Evolutionary conservation across 805 yeast genomes (phyloP).

Genomic region (Schizosaccharomyces osmophilus): DNA sequence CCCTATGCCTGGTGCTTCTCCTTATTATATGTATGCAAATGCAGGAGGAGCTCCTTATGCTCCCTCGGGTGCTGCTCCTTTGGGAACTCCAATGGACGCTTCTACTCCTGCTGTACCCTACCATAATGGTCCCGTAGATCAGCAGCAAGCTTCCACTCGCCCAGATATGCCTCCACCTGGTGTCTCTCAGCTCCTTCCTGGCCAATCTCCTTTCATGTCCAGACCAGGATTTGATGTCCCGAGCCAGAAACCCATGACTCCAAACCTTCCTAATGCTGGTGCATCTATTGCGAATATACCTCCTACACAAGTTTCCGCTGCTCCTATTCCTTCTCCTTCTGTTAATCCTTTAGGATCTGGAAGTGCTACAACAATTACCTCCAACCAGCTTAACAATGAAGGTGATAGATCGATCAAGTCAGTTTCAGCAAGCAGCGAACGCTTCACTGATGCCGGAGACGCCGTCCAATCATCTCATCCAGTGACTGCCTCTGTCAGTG

Average conservation of each 20-base stretch:
- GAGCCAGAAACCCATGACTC: not conserved
- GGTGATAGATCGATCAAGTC: too few relatives aligned
- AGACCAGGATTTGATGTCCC: not conserved
- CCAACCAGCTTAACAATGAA: not conserved
- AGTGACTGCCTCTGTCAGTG: slow-evolving; percentile 16
- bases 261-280: not conserved
- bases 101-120: slow-evolving; percentile 2
- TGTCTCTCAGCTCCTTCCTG: not conserved
- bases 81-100: not conserved
- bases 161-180: not conserved
- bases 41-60: slow-evolving; percentile 4
- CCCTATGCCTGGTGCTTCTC: not conserved
- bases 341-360: not conserved
- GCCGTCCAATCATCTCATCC: slow-evolving; percentile 4
- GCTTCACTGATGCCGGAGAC: not conserved
- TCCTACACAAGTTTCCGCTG: not conserved
- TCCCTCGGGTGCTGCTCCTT: slow-evolving; percentile 8
- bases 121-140: not conserved
- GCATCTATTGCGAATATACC: too few relatives aligned
- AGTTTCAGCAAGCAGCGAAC: not conserved
- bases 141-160: not conserved
- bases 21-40: not conserved
- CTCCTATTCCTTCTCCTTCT: not conserved
- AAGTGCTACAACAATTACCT: not conserved
- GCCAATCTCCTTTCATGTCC: not conserved